Base-by-base conservation (phyloP, 2,329 filamentous ascomycete genomes). In the Trichoderma sp. region DNA sequence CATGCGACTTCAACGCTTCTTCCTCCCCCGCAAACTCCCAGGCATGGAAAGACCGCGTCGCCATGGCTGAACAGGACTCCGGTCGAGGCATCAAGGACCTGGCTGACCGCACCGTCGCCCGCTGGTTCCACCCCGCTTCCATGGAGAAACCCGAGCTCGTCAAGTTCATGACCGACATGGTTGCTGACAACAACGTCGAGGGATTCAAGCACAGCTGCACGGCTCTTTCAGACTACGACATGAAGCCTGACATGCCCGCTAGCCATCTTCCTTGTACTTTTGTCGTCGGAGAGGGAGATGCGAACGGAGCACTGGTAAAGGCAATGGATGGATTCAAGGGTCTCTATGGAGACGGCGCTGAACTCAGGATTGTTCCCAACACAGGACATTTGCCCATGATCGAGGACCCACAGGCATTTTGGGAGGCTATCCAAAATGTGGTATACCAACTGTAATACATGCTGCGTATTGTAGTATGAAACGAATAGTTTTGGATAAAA, bases 311-410 rank as follows among this genome's bases (percentile, higher is more conserved):
- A 1, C 81, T 97, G 71, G 93, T 94, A 0, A 91, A 92, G 85
- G 93, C 92, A 4, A 97, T 97, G 94, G 91, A 92, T 72, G 91
- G 91, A 16, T 94, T 95, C 88, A 90, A 88, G 73, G 87, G 84
- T 0, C 82, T 85, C 21, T 82, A 94, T 59, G 92, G 92, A 0
- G 81, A 83, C 0, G 90, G 89, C 0, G 89, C 88, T 0, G 87
- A 90, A 75, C 88, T 95, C 78, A 90, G 88, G 81, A 83, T 93
- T 75, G 89, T 97, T 11, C 89, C 93, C 0, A 85, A 88, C 9
- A 91, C 94, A 0, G 95, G 95, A 0, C 95, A 97, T 85, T 84
- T 97, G 80, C 95, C 95, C 0, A 97, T 97, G 94, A 91, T 91
- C 65, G 95, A 97, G 84, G 89, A 91, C 78, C 92, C 93, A 0